Conservation (phyloP, 2,329 filamentous ascomycete species). For the Trichoderma hamatum region DNA sequence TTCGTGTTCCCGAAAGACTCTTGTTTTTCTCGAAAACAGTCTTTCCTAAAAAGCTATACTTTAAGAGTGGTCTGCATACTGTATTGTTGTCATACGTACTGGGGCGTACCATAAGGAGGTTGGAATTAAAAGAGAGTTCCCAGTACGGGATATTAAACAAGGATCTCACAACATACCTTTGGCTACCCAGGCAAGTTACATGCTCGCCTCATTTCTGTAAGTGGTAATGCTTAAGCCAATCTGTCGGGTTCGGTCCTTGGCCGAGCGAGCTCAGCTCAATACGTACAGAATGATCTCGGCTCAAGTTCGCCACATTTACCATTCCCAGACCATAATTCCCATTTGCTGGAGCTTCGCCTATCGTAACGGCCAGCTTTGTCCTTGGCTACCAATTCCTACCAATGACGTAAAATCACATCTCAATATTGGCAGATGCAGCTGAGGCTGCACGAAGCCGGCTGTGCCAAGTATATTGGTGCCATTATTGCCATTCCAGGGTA, state of each 20-base stretch:
- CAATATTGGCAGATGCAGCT: not conserved
- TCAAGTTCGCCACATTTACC: not conserved
- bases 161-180: not conserved
- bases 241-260: not conserved
- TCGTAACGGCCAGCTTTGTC: not conserved
- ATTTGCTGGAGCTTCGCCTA: not conserved
- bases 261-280: not conserved
- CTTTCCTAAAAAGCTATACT: not conserved
- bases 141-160: not conserved
- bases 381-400: not conserved
- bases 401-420: not conserved
- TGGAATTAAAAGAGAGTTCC: not conserved
- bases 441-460: slow-evolving; percentile 9
- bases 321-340: not conserved
- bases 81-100: not conserved
- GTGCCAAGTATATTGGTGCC: slow-evolving; percentile 14
- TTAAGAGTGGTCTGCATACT: not conserved
- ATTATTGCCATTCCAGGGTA: slow-evolving; percentile 9
- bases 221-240: not conserved
- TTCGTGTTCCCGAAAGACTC: not conserved
- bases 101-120: not conserved
- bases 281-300: not conserved
- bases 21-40: not conserved
- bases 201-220: not conserved
- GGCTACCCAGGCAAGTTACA: not conserved